phyloP scores from a whole-genome alignment of 176 grass and related monocot genomes.

The Tillandsia fasciculata region DNA sequence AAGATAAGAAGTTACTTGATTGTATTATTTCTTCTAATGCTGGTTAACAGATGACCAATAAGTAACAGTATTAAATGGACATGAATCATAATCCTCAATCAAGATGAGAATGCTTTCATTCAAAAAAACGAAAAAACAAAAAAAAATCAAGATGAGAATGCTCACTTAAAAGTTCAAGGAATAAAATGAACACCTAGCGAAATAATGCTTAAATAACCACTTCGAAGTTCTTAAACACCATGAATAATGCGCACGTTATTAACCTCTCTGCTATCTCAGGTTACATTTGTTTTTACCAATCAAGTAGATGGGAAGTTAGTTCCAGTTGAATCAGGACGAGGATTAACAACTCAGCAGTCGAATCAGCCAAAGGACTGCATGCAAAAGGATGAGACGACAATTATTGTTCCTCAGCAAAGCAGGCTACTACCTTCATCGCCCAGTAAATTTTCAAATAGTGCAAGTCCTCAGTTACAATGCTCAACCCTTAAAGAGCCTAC shows the following conservation, averaged over 20 bases:
- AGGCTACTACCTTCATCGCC: conserved; percentile 27
- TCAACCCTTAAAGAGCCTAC: conserved; percentile 31
- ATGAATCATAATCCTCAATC: too few relatives aligned
- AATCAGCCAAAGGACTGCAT: conserved; percentile 8
- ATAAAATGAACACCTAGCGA: too few relatives aligned
- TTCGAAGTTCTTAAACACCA: not conserved
- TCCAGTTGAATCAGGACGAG: conserved; percentile 64
- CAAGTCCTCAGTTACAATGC: conserved; percentile 37
- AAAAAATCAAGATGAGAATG: too few relatives aligned
- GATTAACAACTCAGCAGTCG: conserved; percentile 31
- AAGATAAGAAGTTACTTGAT: not conserved
- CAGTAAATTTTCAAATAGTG: conserved; percentile 38
- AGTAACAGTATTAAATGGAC: too few relatives aligned
- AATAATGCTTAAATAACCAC: too few relatives aligned
- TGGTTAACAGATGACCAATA: too few relatives aligned
- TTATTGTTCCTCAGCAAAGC: conserved; percentile 21
- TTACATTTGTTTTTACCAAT: conserved; percentile 97
- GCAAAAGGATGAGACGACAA: conserved; percentile 21
- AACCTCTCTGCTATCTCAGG: conserved; percentile 37
- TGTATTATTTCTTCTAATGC: not conserved
- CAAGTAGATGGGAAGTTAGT: conserved; percentile 94
- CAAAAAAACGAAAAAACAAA: too few relatives aligned
- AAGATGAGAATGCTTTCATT: too few relatives aligned
- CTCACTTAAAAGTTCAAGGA: too few relatives aligned
- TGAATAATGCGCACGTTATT: not conserved